phyloP scores from a whole-genome alignment of 1,139 yeast species.

The Hansenula anomala region DNA sequence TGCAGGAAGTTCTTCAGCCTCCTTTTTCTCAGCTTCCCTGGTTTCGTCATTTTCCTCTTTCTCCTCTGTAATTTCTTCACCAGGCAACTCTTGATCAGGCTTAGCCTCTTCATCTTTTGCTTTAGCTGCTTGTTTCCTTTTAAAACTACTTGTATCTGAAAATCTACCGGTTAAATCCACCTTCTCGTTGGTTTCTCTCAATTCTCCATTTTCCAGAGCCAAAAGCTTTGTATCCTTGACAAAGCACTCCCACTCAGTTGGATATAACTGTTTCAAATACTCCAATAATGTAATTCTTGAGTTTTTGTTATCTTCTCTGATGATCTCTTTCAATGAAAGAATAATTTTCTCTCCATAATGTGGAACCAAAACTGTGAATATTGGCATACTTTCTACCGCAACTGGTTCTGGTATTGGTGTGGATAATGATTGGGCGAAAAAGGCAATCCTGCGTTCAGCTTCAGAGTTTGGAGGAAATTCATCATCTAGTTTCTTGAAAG shows the following conservation, averaged over 20 bases:
- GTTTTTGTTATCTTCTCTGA: constrained; percentile 51
- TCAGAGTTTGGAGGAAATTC: constrained; percentile 61
- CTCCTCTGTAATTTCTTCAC: too few relatives aligned
- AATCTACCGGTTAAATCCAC: constrained; percentile 15
- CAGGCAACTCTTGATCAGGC: too few relatives aligned
- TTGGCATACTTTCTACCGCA: constrained; percentile 72
- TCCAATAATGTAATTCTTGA: constrained; percentile 69
- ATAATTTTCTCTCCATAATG: constrained; percentile 78
- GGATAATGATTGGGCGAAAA: constrained; percentile 83
- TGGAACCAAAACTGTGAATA: constrained; percentile 81
- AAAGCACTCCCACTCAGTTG: constrained; percentile 73
- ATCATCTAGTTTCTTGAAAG: constrained; percentile 57
- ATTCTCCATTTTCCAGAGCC: constrained; percentile 25
- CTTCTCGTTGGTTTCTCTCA: constrained; percentile 13
- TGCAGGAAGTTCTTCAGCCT: too few relatives aligned
- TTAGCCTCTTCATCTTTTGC: too few relatives aligned
- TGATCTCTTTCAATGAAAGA: constrained; percentile 59
- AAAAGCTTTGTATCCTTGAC: constrained; percentile 57
- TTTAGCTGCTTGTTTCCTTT: too few relatives aligned
- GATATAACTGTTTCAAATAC: constrained; percentile 64
- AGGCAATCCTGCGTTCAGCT: constrained; percentile 77
- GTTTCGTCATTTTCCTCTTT: too few relatives aligned
- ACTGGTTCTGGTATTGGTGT: constrained; percentile 72
- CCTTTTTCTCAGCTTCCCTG: too few relatives aligned
- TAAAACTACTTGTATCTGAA: too few relatives aligned